Conservation (phyloP, 306 rosid genomes). For the Quercus bicolor region DNA sequence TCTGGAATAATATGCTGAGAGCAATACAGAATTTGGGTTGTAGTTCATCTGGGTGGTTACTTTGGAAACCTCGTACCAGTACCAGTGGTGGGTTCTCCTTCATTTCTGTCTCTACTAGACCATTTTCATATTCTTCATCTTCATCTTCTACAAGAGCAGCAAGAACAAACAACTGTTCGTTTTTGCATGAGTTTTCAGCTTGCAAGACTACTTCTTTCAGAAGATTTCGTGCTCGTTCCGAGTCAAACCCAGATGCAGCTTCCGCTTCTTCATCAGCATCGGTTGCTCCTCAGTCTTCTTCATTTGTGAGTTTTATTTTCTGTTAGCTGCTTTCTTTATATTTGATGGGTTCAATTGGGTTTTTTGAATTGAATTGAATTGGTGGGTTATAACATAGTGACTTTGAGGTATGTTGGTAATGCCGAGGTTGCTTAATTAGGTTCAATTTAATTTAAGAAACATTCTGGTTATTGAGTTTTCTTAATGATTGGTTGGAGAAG, state of each 20-base stretch:
- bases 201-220: constrained; percentile 31
- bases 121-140: constrained; percentile 17
- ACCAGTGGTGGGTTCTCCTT: constrained; percentile 28
- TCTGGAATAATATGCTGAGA: constrained; percentile 47
- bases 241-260: constrained; percentile 29
- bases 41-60: constrained; percentile 47
- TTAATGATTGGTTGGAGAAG: neutral
- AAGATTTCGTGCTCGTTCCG: constrained; percentile 39
- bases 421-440: neutral
- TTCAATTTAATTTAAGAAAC: neutral
- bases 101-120: constrained; percentile 34
- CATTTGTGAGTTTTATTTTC: constrained; percentile 31
- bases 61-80: constrained; percentile 39
- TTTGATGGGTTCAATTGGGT: neutral
- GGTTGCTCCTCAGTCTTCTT: constrained; percentile 24
- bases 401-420: neutral
- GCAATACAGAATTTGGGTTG: constrained; percentile 51
- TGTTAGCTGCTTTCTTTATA: neutral
- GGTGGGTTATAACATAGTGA: too few species aligned
- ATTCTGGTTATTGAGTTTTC: neutral
- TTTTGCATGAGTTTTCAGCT: constrained; percentile 14
- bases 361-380: neutral
- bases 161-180: constrained; percentile 10
- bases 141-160: constrained; percentile 21
- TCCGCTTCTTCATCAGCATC: constrained; percentile 45